Percentiles rank a stretch among this genome's conserved stretches.
Evolutionary conservation across 2,329 filamentous ascomycete species (phyloP).

Genomic region (Pseudocercospora vitis): DNA sequence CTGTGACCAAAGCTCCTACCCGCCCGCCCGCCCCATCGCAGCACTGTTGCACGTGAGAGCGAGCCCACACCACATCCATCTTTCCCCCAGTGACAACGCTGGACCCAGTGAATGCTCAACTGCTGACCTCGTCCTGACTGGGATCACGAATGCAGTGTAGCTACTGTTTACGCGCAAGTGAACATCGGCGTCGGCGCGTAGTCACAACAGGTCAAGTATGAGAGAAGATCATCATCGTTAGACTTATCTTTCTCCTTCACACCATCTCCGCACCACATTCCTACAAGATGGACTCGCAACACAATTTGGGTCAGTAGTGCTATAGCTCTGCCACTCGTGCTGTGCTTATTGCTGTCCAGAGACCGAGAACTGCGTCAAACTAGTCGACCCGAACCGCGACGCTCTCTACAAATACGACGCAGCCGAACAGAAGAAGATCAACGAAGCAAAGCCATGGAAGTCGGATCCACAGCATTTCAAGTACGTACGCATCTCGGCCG

Average conservation of each 20-base stretch:
- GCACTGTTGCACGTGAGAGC: too few relatives aligned
- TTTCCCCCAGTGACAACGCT: too few relatives aligned
- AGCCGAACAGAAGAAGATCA: slow-evolving; percentile 65
- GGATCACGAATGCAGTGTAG: too few relatives aligned
- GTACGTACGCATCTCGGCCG: slow-evolving; percentile 85
- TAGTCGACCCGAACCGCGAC: slow-evolving; percentile 84
- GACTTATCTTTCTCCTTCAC: slow-evolving; percentile 8
- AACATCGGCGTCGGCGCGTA: background rate
- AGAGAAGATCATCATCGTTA: slow-evolving; percentile 13
- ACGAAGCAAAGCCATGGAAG: slow-evolving; percentile 69
- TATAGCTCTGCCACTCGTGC: background rate
- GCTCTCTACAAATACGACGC: slow-evolving; percentile 84
- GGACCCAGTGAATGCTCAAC: background rate
- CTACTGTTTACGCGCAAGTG: background rate
- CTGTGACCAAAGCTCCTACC: slow-evolving; percentile 1
- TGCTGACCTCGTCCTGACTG: background rate
- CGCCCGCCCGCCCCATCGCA: too few relatives aligned
- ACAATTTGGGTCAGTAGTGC: slow-evolving; percentile 58
- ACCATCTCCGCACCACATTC: slow-evolving; percentile 5
- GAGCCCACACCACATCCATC: too few relatives aligned
- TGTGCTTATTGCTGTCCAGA: slow-evolving; percentile 58
- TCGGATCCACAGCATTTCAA: slow-evolving; percentile 85
- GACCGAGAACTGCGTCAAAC: slow-evolving; percentile 76
- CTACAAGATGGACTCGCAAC: slow-evolving; percentile 47
- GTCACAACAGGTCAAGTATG: slow-evolving; percentile 26